Evolutionary conservation across 768 basidiomycete species (phyloP).

Genomic region (Suillus lakei): DNA sequence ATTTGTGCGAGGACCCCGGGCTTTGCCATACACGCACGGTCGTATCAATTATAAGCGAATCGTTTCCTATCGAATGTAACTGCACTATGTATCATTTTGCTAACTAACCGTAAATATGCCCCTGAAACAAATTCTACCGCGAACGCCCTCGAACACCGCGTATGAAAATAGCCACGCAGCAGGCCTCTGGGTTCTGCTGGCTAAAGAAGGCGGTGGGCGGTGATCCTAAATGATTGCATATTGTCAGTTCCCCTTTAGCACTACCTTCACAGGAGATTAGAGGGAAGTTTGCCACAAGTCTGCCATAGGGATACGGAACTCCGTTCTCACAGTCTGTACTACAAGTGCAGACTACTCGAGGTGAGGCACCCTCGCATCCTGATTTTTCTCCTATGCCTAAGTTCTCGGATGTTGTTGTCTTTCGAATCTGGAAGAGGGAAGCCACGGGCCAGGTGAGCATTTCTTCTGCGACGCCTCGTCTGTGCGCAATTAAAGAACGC

Average conservation of each 20-base stretch:
- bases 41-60: background rate
- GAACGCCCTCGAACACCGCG: background rate
- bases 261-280: background rate
- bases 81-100: background rate
- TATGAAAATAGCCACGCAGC: background rate
- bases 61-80: background rate
- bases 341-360: background rate
- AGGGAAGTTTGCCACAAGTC: background rate
- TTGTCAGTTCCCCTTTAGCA: background rate
- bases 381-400: background rate
- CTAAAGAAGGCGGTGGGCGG: no score
- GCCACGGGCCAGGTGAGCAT: background rate
- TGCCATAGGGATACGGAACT: background rate
- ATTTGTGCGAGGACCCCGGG: background rate
- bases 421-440: background rate
- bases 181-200: no score
- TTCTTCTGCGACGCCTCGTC: background rate
- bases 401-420: background rate
- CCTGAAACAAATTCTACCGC: background rate
- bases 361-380: background rate
- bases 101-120: background rate
- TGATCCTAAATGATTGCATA: background rate
- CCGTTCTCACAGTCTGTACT: background rate
- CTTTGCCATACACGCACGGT: background rate
- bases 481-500: background rate